Base-by-base conservation (phyloP, 306 rosid genomes). In the Echinosophora koreensis region DNA sequence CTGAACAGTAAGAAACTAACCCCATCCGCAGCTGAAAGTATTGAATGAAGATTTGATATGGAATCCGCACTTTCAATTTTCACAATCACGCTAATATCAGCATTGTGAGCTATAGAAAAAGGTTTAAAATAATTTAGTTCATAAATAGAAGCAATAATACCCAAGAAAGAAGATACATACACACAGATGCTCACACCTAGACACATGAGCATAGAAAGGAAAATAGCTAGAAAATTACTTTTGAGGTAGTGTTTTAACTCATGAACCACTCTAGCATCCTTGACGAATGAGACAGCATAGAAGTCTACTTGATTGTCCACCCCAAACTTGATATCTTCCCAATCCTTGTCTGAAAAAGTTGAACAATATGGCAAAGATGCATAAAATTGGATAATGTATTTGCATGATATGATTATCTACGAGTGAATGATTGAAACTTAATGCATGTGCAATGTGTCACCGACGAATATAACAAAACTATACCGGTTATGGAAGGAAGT, bases 31-130 rank as follows among this genome's bases (percentile, higher is more conserved):
- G 97, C 98, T 37, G 87, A 82, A 82, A 95, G 88, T 78, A 92
- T 95, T 16, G 97, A 89, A 39, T 87, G 98, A 70, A 95, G 97
- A 84, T 95, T 95, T 47, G 90, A 90, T 44, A 95, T 95, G 50
- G 97, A 95, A 85, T 95, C 97, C 1, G 98, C 98, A 83, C 98
- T 92, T 86, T 95, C 98, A 86, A 95, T 95, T 87, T 95, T 95
- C 22, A 92, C 97, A 80, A 87, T 88, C 82, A 92, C 97, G 8
- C 87, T 90, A 76, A 95, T 90, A 86, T 89, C 93, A 38, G 93
- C 97, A 87, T 83, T 88, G 41, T 86, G 78, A 83, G 89, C 98
- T 95, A 54, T 28, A 77, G 39, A 76, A 83, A 83, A 62, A 22
- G 42, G 72, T 70, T 75, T 12, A 75, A 17, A 75, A 69, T 6